phyloP scores from a whole-genome alignment of 1,284 basidiomycete genomes.

The Puccinia coronata region DNA sequence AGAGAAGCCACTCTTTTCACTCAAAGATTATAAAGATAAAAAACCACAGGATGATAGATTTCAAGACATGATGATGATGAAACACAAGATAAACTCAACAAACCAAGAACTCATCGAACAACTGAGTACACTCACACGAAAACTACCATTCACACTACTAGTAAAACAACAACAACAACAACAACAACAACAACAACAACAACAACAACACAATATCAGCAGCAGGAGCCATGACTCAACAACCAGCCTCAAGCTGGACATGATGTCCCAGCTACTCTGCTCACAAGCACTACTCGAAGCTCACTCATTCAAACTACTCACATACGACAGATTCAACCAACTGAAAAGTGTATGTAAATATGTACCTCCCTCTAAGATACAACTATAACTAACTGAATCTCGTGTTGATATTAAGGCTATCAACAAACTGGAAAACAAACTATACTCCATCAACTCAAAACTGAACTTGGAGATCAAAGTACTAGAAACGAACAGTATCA shows the following conservation, averaged over 20 bases:
- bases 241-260: constrained; percentile 4
- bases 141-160: neutral
- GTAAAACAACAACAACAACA: neutral
- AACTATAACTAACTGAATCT: too few species aligned
- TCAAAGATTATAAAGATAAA: too few species aligned
- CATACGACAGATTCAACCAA: neutral
- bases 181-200: neutral
- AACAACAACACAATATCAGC: neutral
- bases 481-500: neutral
- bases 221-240: neutral
- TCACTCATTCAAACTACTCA: neutral
- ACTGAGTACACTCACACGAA: neutral
- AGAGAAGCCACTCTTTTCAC: too few species aligned
- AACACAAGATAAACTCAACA: neutral
- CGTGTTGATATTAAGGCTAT: too few species aligned
- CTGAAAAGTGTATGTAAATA: neutral
- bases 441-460: neutral
- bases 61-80: too few species aligned
- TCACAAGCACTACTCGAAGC: constrained; percentile 17
- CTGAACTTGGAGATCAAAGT: constrained; percentile 21
- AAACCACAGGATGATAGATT: too few species aligned
- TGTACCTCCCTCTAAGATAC: too few species aligned
- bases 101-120: neutral
- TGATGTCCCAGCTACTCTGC: constrained; percentile 24
- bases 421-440: constrained; percentile 6